These are phyloP conservation scores for Collybiopsis luxurians DNA, from an alignment of 768 basidiomycete species.

Conservation along the genomic window DNA sequence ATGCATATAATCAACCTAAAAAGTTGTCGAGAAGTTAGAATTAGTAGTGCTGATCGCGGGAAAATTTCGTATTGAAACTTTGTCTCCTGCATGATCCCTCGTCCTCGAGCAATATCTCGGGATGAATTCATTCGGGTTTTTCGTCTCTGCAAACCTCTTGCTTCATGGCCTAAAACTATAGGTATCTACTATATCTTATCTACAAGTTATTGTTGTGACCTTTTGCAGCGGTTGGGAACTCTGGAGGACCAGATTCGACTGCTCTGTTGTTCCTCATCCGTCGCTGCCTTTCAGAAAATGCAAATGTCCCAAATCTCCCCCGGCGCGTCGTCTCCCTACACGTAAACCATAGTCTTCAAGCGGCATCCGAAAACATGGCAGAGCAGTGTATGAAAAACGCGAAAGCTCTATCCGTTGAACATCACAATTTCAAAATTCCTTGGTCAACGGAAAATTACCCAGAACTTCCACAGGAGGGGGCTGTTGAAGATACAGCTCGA, in stretches of 20 bases:
- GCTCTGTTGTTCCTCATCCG: conserved; percentile 71
- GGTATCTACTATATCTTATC: conserved; percentile 29
- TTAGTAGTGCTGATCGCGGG: too few species aligned
- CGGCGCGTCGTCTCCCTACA: conserved; percentile 51
- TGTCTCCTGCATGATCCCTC: neutral
- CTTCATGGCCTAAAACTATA: conserved; percentile 47
- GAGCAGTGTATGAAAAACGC: conserved; percentile 43
- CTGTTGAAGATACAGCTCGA: conserved; percentile 59
- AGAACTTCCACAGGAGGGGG: conserved; percentile 20
- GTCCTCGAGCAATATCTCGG: conserved; percentile 8
- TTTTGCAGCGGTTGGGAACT: conserved; percentile 67
- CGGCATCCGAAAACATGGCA: conserved; percentile 55
- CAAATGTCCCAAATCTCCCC: conserved; percentile 11
- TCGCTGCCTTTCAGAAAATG: conserved; percentile 32
- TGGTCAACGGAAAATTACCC: conserved; percentile 62
- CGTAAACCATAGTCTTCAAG: conserved; percentile 70
- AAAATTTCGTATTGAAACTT: too few species aligned
- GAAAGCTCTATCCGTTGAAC: conserved; percentile 38
- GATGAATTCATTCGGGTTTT: conserved; percentile 32
- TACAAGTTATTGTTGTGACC: neutral
- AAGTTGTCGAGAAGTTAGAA: too few species aligned
- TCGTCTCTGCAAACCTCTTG: conserved; percentile 42
- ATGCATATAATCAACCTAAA: too few species aligned
- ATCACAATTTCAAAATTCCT: conserved; percentile 44
- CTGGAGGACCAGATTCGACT: conserved; percentile 82